Conservation (phyloP, 768 basidiomycete species). For the Trichaptum fuscoviolaceum region DNA sequence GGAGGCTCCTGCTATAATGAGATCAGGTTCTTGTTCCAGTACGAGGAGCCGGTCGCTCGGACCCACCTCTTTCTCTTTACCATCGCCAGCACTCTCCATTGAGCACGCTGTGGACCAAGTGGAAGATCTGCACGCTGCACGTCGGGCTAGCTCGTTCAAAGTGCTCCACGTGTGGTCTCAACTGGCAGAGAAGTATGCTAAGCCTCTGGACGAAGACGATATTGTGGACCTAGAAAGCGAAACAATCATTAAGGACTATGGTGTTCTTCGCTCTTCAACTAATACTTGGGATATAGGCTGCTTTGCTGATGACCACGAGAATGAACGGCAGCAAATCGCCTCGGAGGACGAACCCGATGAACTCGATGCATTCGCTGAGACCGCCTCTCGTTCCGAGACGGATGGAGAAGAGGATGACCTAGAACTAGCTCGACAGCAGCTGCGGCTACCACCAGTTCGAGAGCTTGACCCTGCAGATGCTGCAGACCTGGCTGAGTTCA, state of each 20-base stretch:
- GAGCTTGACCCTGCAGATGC: constrained; percentile 46
- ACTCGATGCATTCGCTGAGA: constrained; percentile 34
- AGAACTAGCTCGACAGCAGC: constrained; percentile 35
- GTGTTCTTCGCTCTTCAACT: constrained; percentile 45
- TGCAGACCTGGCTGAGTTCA: constrained; percentile 58
- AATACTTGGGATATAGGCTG: constrained; percentile 47
- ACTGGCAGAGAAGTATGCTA: constrained; percentile 63
- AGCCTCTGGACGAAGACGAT: constrained; percentile 72
- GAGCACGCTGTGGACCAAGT: constrained; percentile 6
- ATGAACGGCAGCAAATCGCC: constrained; percentile 7
- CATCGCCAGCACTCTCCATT: constrained; percentile 15
- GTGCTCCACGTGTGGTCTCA: constrained; percentile 61
- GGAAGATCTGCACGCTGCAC: constrained; percentile 44
- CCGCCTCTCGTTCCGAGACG: constrained; percentile 25
- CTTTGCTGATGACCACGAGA: constrained; percentile 28
- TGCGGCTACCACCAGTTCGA: constrained; percentile 38
- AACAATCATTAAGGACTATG: constrained; percentile 63
- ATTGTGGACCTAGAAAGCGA: constrained; percentile 64
- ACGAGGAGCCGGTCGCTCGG: constrained; percentile 28
- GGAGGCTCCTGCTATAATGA: not conserved
- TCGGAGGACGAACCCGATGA: constrained; percentile 26
- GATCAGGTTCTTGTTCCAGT: constrained; percentile 22
- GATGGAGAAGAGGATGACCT: constrained; percentile 47
- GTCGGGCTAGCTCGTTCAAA: constrained; percentile 51
- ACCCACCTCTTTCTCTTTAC: constrained; percentile 18